A percentile compares a stretch with the other conserved stretches of the same genome.
phyloP scores from a whole-genome alignment of 345 rosid genomes.

The Eucalyptus brandiana region DNA sequence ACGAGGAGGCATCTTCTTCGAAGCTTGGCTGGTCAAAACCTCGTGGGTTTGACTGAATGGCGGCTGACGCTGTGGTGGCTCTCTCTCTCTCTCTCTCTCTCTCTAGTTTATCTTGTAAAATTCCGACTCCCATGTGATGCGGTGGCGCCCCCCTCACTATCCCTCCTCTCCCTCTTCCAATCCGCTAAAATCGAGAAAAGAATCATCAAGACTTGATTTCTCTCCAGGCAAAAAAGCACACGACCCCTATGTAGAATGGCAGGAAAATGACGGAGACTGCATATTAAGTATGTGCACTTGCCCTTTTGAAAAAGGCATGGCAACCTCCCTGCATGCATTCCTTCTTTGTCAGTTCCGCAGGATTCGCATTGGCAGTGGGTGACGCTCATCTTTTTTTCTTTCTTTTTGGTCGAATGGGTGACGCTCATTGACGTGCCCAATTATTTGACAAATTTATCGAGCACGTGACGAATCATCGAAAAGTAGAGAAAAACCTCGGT shows the following conservation, averaged over 20 bases:
- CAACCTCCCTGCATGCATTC: neutral
- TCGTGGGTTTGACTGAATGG: constrained; percentile 30
- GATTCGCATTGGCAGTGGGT: neutral
- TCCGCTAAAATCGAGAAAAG: neutral
- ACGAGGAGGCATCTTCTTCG: neutral
- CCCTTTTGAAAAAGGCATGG: neutral
- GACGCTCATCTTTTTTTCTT: neutral
- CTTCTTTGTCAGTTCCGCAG: neutral
- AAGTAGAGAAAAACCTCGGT: neutral
- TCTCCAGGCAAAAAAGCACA: neutral
- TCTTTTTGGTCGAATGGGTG: neutral
- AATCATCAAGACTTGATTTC: neutral
- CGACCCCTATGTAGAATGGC: neutral
- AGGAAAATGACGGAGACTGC: neutral
- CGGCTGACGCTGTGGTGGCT: constrained; percentile 2
- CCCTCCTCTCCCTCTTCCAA: neutral
- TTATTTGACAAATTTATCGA: neutral
- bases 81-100: neutral
- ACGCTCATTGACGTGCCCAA: neutral
- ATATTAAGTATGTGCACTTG: neutral
- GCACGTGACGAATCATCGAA: neutral
- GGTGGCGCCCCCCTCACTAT: neutral
- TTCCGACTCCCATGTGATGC: neutral
- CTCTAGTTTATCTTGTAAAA: neutral
- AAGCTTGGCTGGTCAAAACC: constrained; percentile 6